A percentile compares a stretch with the other conserved stretches of the same genome.
phyloP scores from a whole-genome alignment of 352 stramenopile species.

The Phytopythium oedochilum region DNA sequence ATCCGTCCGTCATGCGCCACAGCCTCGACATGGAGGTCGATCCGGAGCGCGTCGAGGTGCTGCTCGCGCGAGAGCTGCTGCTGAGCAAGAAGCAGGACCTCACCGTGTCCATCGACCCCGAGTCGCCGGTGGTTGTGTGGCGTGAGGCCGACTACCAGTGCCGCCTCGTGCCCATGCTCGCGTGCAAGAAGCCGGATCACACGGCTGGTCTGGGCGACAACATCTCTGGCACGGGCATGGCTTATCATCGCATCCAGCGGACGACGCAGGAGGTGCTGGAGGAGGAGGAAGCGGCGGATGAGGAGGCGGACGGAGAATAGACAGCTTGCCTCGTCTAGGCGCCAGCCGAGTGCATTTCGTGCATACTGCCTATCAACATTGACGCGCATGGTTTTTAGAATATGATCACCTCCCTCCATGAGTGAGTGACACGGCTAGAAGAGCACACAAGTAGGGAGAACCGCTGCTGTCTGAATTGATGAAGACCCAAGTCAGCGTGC shows the following conservation, averaged over 20 bases:
- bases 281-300: neutral
- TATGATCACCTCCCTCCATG: no score
- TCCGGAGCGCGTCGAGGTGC: constrained; percentile 59
- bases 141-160: constrained; percentile 72
- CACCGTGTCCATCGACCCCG: constrained; percentile 59
- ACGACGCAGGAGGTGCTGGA: constrained; percentile 21
- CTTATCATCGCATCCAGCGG: constrained; percentile 59
- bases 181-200: constrained; percentile 78
- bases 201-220: constrained; percentile 82
- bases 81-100: constrained; percentile 50
- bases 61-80: constrained; percentile 49
- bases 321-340: neutral
- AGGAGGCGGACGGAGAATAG: neutral
- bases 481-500: neutral
- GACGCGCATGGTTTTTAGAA: neutral
- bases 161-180: constrained; percentile 73
- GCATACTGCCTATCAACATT: neutral
- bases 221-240: constrained; percentile 80
- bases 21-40: constrained; percentile 70
- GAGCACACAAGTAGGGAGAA: no score
- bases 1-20: constrained; percentile 39
- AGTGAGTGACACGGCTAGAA: no score
- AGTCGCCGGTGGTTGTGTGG: constrained; percentile 63
- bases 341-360: neutral
- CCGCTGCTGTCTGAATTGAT: no score